Percentiles rank a stretch among this genome's conserved stretches.
phyloP scores from a whole-genome alignment of 2,329 filamentous ascomycete species.

The Trichoderma sp. region DNA sequence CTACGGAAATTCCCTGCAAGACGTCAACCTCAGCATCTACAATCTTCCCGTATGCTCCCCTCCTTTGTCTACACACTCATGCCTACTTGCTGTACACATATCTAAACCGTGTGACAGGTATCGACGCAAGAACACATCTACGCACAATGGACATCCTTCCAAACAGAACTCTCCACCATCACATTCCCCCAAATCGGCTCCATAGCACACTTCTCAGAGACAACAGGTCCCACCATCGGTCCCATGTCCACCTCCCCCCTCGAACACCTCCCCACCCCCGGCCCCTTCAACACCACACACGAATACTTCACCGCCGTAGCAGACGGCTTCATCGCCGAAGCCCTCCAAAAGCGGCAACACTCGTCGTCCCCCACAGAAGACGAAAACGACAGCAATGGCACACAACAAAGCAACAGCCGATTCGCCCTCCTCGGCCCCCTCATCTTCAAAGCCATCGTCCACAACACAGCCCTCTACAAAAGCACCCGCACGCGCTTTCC shows the following conservation, averaged over 20 bases:
- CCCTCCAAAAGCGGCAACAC: no score
- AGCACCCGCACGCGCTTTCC: neutral
- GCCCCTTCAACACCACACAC: neutral
- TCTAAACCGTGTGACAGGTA: neutral
- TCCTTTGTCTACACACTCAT: no score
- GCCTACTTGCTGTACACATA: neutral
- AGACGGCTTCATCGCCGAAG: neutral
- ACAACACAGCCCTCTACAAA: neutral
- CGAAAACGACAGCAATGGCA: no score
- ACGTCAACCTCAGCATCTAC: neutral
- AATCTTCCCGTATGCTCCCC: neutral
- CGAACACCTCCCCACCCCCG: neutral
- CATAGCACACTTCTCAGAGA: neutral
- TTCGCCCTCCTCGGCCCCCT: no score
- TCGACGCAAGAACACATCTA: neutral
- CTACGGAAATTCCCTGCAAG: neutral
- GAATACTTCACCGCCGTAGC: neutral
- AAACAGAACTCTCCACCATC: neutral
- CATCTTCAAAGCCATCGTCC: no score
- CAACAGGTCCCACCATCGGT: neutral
- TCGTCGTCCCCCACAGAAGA: no score
- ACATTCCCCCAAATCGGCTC: neutral
- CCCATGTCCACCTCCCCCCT: neutral
- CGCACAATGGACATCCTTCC: neutral
- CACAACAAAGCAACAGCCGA: no score